phyloP scores from a whole-genome alignment of 1,139 yeast genomes.

The Kurtzmaniella quercitrusa region DNA sequence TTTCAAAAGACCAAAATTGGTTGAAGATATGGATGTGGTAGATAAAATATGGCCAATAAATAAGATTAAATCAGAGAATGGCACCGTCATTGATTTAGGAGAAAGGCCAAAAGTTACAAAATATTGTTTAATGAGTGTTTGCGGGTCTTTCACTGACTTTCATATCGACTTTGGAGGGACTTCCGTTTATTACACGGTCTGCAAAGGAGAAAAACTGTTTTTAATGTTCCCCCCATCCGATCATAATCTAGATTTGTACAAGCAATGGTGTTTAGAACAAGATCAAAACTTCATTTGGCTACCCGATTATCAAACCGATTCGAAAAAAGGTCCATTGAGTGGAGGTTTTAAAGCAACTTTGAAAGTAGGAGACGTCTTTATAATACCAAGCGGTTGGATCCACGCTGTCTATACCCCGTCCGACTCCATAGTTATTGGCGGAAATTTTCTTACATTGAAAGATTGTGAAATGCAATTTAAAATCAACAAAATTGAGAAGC shows the following conservation, averaged over 20 bases:
- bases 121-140: constrained; percentile 83
- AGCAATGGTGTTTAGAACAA: constrained; percentile 67
- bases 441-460: constrained; percentile 69
- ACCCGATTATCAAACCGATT: constrained; percentile 38
- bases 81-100: constrained; percentile 15
- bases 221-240: constrained; percentile 75
- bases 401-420: constrained; percentile 84
- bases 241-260: constrained; percentile 55
- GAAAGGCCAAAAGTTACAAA: constrained; percentile 69
- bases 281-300: constrained; percentile 66
- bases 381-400: constrained; percentile 92
- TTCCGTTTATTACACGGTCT: constrained; percentile 80
- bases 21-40: constrained; percentile 65
- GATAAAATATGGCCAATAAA: constrained; percentile 54
- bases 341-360: constrained; percentile 66
- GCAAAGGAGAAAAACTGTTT: constrained; percentile 70
- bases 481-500: constrained; percentile 57
- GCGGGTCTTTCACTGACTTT: constrained; percentile 79
- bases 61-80: neutral
- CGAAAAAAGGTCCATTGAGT: constrained; percentile 21
- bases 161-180: constrained; percentile 94
- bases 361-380: constrained; percentile 65
- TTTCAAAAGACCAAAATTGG: constrained; percentile 63
- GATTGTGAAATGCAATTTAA: constrained; percentile 61
- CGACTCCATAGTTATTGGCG: constrained; percentile 83